Percentiles rank a stretch among this genome's conserved stretches.
Evolutionary conservation across 2,329 filamentous ascomycete genomes (phyloP).

Genomic region (Aaosphaeria pasadenensis): DNA sequence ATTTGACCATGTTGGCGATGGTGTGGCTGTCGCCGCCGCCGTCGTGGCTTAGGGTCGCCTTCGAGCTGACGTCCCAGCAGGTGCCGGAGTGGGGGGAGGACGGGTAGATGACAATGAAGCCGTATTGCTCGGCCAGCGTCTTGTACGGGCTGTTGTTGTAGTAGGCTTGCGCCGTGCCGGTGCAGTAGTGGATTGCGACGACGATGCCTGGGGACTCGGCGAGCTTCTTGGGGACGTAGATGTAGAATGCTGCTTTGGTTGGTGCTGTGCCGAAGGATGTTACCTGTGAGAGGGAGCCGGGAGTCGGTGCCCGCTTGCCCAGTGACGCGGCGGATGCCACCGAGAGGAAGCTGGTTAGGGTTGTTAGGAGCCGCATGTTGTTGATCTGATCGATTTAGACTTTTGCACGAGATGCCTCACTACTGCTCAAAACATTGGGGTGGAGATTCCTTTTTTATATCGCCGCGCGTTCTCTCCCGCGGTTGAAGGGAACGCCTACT

Average conservation of each 20-base stretch:
- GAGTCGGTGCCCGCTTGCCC: conserved; percentile 22
- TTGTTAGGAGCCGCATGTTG: conserved; percentile 21
- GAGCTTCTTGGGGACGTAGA: conserved; percentile 48
- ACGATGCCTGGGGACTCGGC: conserved; percentile 49
- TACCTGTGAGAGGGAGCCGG: conserved; percentile 36
- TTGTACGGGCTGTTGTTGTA: conserved; percentile 54
- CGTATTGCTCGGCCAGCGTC: conserved; percentile 52
- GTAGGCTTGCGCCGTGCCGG: conserved; percentile 50
- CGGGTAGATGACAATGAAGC: conserved; percentile 61
- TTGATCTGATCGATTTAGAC: background rate
- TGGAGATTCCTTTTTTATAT: background rate
- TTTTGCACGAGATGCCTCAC: background rate
- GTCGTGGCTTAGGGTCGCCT: conserved; percentile 53
- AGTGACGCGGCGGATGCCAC: conserved; percentile 18
- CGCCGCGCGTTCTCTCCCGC: background rate
- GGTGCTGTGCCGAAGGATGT: conserved; percentile 46
- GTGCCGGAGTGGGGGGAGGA: conserved; percentile 50
- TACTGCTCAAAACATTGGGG: background rate
- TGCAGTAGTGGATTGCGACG: conserved; percentile 58
- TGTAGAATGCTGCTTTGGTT: conserved; percentile 51
- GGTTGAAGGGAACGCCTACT: conserved; percentile 1
- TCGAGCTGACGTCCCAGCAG: conserved; percentile 61
- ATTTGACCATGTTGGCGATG: conserved; percentile 60
- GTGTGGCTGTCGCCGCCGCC: conserved; percentile 56
- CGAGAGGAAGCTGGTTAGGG: conserved; percentile 17